phyloP scores from a whole-genome alignment of 441 rosid species.

The Jatropha podagrica region DNA sequence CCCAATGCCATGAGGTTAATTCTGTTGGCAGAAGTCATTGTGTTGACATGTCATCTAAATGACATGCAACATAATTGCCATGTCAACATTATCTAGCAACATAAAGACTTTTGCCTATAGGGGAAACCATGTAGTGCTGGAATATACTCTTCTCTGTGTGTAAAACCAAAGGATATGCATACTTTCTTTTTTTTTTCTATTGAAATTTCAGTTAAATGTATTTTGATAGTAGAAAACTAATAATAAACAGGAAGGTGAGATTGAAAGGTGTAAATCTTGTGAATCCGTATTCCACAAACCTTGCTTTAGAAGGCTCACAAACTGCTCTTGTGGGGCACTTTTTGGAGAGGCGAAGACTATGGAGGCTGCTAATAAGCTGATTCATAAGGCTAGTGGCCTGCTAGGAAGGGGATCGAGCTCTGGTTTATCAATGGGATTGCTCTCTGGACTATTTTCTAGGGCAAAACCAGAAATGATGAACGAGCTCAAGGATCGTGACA shows the following conservation, averaged over 20 bases:
- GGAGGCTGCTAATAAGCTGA: slow-evolving; percentile 26
- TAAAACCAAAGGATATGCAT: background rate
- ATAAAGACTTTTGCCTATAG: background rate
- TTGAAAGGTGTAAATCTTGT: slow-evolving; percentile 67
- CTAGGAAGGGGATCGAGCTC: slow-evolving; percentile 51
- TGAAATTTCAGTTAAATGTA: background rate
- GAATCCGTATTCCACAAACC: slow-evolving; percentile 64
- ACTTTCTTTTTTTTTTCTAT: background rate
- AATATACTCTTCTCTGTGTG: background rate
- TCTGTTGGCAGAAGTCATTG: background rate
- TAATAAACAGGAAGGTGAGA: slow-evolving; percentile 70
- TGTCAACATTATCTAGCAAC: background rate
- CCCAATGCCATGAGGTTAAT: background rate
- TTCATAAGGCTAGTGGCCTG: slow-evolving; percentile 32
- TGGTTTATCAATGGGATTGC: slow-evolving; percentile 43
- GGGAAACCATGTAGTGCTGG: background rate
- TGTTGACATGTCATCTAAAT: background rate
- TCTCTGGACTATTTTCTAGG: slow-evolving; percentile 66
- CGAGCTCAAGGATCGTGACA: slow-evolving; percentile 45
- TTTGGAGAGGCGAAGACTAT: slow-evolving; percentile 30
- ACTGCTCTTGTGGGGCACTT: slow-evolving; percentile 66
- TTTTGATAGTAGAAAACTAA: slow-evolving; percentile 25
- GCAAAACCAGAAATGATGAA: slow-evolving; percentile 36
- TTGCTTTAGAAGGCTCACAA: slow-evolving; percentile 66
- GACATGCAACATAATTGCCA: background rate